Base-by-base conservation (phyloP, 306 rosid genomes). In the Vachellia collinsii region DNA sequence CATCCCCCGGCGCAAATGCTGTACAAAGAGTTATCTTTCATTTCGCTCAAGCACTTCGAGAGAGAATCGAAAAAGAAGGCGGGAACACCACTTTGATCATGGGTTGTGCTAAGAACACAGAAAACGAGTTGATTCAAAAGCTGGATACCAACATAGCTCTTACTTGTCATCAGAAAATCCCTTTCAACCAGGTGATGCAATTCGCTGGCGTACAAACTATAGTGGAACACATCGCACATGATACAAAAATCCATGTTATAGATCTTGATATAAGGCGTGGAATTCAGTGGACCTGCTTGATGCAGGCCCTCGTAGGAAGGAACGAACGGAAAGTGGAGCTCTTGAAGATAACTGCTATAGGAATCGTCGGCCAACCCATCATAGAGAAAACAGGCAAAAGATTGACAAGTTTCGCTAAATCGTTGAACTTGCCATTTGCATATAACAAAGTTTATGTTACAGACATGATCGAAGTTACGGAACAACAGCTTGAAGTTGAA, bases 331-430 rank as follows among this genome's bases (percentile, higher is more conserved):
- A 63, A 10, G 67, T 91, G 19, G 81, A 87, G 81, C 81, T 69
- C 70, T 79, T 94, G 22, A 91, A 83, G 80, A 67, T 94, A 62
- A 86, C 91, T 17, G 90, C 93, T 68, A 82, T 92, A 74, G 92
- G 86, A 74, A 20, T 6, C 1, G n/a, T 58, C 12, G 79, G 70
- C 46, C 72, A 75, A 36, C 20, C 46, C 63, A 66, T 12, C 4
- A 67, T 89, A 12, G 85, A 87, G 65, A 89, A 85, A 75, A 87
- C 87, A 7, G 88, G 93, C 0, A 87, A 79, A 81, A 81, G 93
- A 69, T 83, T 92, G 76, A 53, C 47, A 1, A 85, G 73, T 80
- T 86, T 91, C 16, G 94, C 94, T 3, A 72, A 84, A 77, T 88
- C 93, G 25, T 73, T 94, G 79, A 89, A 90, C 81, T 70, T 92